Evolutionary conservation across 805 yeast species (phyloP), one percentile per base, ranked within the genome.

Genomic region (Candida xiaguanensis): DNA sequence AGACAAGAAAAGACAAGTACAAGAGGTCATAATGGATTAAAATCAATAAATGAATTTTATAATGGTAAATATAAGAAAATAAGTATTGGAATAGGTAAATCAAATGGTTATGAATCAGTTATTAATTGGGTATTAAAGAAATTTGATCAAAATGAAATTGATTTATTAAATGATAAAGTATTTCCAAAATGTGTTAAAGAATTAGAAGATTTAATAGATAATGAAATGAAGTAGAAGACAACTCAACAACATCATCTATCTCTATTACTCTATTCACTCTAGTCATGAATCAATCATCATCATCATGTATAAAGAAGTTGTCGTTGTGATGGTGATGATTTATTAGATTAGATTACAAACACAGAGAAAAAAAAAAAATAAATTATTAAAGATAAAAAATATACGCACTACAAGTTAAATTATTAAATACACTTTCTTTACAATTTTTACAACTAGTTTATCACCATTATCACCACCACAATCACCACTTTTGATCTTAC

Each of bases 11-110:
- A 77, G 1, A 68, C 82, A 0, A 75, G 86, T 31, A 70, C 80
- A 12, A 67, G 93, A 32, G 96, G 96, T 0, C 98, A 90, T 52
- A 88, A 87, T 53, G 97, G 96, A 0, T 65, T 90, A 19, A 72
- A 73, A 44, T 76, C 83, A 29, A 72, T 90, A 3, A 73, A 72
- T 31, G 47, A 56, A 5, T 30, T 42, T 16, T 56, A 74, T 26
- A 65, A 68, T 25, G 24, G 33, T n/a, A 69, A 66, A 13, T 86
- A 81, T 52, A 70, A 77, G n/a, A 76, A 86, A 36, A 53, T 89
- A 11, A 77, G 83, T 13, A 67, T 89, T 7, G 97, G 97, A 0
- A 84, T 90, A 12, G 95, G 87, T 1, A 66, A 85, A 39, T 83
- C 90, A 8, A 23, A 24, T 6, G 4, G 19, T 27, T 9, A 16